Evolutionary conservation across 352 stramenopile species (phyloP).

Genomic region (Elongisporangium prolatum): DNA sequence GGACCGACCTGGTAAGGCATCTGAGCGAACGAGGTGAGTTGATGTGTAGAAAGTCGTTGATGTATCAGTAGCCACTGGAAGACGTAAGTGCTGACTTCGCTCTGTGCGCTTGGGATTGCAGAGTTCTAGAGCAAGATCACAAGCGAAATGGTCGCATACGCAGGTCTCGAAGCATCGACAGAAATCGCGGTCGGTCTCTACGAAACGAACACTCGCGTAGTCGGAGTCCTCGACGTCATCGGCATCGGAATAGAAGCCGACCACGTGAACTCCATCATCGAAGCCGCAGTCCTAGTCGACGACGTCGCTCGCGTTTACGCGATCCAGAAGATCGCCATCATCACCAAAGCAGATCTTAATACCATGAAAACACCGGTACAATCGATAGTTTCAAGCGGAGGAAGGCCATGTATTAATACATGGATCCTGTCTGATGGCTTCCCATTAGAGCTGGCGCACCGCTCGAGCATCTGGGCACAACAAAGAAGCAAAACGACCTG

Average conservation of each 20-base stretch:
- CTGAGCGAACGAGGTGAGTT: background rate
- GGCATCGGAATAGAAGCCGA: background rate
- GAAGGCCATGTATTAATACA: background rate
- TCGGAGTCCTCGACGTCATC: background rate
- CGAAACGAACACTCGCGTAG: background rate
- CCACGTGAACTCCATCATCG: background rate
- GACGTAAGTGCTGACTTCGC: too few species aligned
- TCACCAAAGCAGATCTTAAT: background rate
- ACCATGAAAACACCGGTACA: background rate
- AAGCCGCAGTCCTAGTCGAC: slow-evolving; percentile 6
- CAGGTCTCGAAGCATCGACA: background rate
- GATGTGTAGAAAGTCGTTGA: background rate
- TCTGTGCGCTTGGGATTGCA: too few species aligned
- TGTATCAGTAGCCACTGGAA: background rate
- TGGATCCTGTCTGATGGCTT: background rate
- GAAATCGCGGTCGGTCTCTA: background rate
- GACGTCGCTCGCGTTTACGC: background rate
- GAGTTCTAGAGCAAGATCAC: too few species aligned
- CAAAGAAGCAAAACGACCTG: background rate
- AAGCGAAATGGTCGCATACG: background rate
- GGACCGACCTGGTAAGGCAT: background rate
- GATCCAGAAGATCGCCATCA: background rate
- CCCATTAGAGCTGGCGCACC: slow-evolving; percentile 6
- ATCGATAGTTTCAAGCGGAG: background rate
- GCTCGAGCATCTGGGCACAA: background rate